phyloP scores from a whole-genome alignment of 1,284 basidiomycete species.

The Golubevia pallescens region DNA sequence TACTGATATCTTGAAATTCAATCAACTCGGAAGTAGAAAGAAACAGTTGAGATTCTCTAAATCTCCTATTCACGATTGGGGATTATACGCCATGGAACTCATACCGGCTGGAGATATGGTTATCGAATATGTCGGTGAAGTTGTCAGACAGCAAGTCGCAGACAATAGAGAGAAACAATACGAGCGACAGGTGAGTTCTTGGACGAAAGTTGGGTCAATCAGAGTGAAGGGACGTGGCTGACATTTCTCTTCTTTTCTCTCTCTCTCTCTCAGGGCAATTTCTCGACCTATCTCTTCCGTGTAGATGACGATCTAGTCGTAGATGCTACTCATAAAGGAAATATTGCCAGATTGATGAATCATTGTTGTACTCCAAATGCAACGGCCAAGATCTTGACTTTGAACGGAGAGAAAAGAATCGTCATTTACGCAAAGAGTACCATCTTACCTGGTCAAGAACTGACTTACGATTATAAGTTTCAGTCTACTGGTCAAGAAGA shows the following conservation, averaged over 20 bases:
- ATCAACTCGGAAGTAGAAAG: constrained; percentile 95
- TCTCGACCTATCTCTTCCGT: constrained; percentile 63
- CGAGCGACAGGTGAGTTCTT: constrained; percentile 82
- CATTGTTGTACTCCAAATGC: constrained; percentile 98
- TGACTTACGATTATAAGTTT: constrained; percentile 65
- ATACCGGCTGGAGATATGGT: constrained; percentile 97
- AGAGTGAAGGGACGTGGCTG: no score
- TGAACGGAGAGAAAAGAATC: constrained; percentile 97
- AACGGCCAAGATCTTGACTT: constrained; percentile 96
- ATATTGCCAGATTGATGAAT: constrained; percentile 92
- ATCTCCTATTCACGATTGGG: constrained; percentile 98
- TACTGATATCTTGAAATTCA: constrained; percentile 83
- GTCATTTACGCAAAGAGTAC: constrained; percentile 97
- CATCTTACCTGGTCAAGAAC: constrained; percentile 75
- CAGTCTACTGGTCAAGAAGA: constrained; percentile 55
- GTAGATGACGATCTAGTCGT: constrained; percentile 71
- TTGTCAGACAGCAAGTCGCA: constrained; percentile 91
- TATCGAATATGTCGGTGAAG: constrained; percentile 98
- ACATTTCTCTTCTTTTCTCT: background rate
- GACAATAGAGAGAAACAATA: constrained; percentile 97
- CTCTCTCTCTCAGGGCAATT: constrained; percentile 38
- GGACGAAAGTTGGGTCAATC: constrained; percentile 74
- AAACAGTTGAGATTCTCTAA: constrained; percentile 95
- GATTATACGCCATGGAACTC: constrained; percentile 69
- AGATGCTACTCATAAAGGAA: constrained; percentile 98